Evolutionary conservation across 2,329 filamentous ascomycete species (phyloP).

Genomic region (Fragosphaeria purpurea): DNA sequence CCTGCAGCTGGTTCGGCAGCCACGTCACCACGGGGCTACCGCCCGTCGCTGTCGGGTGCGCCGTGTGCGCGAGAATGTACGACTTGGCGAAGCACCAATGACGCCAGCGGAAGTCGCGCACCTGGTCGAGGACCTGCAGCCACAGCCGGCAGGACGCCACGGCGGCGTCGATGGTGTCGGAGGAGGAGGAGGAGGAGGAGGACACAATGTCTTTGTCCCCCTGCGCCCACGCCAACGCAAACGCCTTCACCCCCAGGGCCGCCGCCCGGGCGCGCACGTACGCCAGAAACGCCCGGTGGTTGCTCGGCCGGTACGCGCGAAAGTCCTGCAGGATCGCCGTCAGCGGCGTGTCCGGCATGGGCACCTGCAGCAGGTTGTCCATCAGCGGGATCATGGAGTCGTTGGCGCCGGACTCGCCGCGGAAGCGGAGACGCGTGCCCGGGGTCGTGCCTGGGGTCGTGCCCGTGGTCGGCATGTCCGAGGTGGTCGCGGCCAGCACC

Average conservation of each 20-base stretch:
- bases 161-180: conserved; percentile 13
- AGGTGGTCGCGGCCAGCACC: not conserved
- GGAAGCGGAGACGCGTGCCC: conserved; percentile 58
- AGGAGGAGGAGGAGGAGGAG: too few relatives aligned
- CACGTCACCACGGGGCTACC: conserved; percentile 77
- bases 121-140: conserved; percentile 59
- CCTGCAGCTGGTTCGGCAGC: conserved; percentile 71
- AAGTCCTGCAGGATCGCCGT: conserved; percentile 85
- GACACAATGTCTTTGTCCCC: conserved; percentile 9
- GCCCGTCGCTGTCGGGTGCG: conserved; percentile 68
- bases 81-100: conserved; percentile 81
- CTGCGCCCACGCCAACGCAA: conserved; percentile 33
- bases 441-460: not conserved
- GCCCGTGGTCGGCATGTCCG: not conserved
- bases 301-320: conserved; percentile 76
- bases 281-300: conserved; percentile 76
- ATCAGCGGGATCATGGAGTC: conserved; percentile 89
- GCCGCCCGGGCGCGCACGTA: conserved; percentile 48
- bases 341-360: conserved; percentile 81
- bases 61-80: conserved; percentile 71
- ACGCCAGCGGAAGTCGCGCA: conserved; percentile 72
- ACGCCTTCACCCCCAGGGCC: conserved; percentile 46
- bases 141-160: conserved; percentile 49
- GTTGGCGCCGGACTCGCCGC: conserved; percentile 87
- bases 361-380: conserved; percentile 76